Base-by-base conservation (phyloP, 148 eudicot species). In the Drosera capensis region DNA sequence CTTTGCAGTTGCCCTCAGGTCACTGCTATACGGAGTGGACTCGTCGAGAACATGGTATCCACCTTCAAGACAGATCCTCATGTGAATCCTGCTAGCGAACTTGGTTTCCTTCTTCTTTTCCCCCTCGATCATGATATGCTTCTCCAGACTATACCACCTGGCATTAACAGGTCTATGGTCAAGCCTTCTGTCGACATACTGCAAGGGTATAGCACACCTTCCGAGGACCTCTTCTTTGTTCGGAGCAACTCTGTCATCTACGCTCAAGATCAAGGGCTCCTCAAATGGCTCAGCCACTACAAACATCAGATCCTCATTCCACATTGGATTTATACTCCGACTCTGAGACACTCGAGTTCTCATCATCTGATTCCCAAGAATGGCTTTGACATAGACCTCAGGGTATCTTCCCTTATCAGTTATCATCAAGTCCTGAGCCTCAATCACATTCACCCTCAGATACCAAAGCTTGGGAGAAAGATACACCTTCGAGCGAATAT, bases 281-380 rank as follows among this genome's bases (percentile, higher is more conserved):
- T 78, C 85, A 54, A 78, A 78, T 23, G 85, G 85, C 65, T 78
- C 85, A 2, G 85, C 79, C 1, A 80, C 85, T 15, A 78, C 85
- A 64, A 78, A 74, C 72, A 78, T 65, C 30, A 78, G 51, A 51
- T 78, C 85, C 53, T 78, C 85, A 49, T 79, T 79, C 87, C 87
- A 79, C 70, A 75, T 60, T 5, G 87, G 87, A 25, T 64, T 79
- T 40, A 71, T 64, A 16, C 55, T 59, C 55, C 80, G 52, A 15
- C 67, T 79, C 46, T 60, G 72, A 8, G 79, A 79, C 18, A 68
- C 40, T 52, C 71, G 58, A 35, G 79, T 79, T 43, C 74, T 70
- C 46, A 75, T 45, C 30, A 49, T 47, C 55, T 75, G 87, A 26
- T 48, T 67, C 29, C 82, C 82, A 56, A 79, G 74, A 22, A 46